Conservation (phyloP, 2,329 filamentous ascomycete genomes). For the Akanthomyces uredinophilus region DNA sequence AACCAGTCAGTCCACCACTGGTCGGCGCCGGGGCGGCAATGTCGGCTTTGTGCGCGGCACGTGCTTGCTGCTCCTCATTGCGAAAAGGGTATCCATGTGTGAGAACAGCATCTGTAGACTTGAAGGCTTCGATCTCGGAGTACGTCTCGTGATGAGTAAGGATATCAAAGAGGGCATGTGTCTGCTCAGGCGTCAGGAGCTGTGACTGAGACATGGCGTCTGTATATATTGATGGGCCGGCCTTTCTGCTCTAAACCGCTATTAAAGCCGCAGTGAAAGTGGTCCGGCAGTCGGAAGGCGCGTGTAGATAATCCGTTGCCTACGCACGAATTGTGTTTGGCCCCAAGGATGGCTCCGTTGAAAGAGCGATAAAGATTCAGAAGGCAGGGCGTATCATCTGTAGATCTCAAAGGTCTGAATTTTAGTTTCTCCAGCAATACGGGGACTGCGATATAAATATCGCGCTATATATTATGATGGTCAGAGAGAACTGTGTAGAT, state of each 20-base stretch:
- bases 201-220: slow-evolving; percentile 4
- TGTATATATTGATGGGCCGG: neutral
- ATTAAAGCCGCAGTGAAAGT: too few species aligned
- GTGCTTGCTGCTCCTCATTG: neutral
- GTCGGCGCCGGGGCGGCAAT: slow-evolving; percentile 16
- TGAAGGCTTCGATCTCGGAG: slow-evolving; percentile 68
- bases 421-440: too few species aligned
- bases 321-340: too few species aligned
- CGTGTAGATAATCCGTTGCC: too few species aligned
- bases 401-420: too few species aligned
- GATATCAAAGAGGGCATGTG: slow-evolving; percentile 53
- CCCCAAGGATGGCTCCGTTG: too few species aligned
- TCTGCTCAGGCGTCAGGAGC: slow-evolving; percentile 35
- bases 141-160: slow-evolving; percentile 57
- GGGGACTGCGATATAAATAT: too few species aligned
- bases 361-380: too few species aligned
- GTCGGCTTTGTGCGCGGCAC: slow-evolving; percentile 6
- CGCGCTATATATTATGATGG: too few species aligned
- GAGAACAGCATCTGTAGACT: slow-evolving; percentile 56
- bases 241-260: too few species aligned
- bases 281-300: too few species aligned
- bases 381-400: too few species aligned
- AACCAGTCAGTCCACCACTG: slow-evolving; percentile 17
- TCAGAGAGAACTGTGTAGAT: neutral
- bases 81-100: slow-evolving; percentile 66